phyloP scores from a whole-genome alignment of 1,284 basidiomycete genomes.

The Fomes fomentarius region DNA sequence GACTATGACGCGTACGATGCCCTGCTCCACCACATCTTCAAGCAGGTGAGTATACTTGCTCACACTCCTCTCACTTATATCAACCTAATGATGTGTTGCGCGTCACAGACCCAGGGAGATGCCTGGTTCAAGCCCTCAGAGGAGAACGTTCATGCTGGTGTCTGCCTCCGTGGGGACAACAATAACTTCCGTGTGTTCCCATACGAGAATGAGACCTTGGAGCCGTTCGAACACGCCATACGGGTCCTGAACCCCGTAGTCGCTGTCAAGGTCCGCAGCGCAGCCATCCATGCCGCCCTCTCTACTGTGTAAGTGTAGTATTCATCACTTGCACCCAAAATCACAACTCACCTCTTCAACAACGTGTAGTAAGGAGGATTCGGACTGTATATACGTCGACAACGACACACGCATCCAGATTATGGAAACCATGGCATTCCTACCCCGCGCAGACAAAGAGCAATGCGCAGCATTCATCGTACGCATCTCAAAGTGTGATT shows the following conservation, averaged over 20 bases:
- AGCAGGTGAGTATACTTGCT: constrained; percentile 37
- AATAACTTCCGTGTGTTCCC: constrained; percentile 70
- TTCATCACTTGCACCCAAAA: not conserved
- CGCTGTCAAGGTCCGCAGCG: constrained; percentile 78
- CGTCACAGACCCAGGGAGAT: constrained; percentile 63
- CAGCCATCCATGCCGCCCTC: constrained; percentile 80
- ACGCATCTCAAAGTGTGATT: constrained; percentile 26
- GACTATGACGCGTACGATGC: constrained; percentile 78
- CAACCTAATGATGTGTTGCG: not conserved
- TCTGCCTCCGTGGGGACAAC: constrained; percentile 66
- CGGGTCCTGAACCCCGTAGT: constrained; percentile 76
- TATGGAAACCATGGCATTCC: constrained; percentile 59
- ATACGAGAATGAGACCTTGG: constrained; percentile 61
- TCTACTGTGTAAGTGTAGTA: constrained; percentile 57
- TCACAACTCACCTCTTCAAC: not conserved
- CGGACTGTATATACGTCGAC: constrained; percentile 59
- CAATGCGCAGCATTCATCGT: constrained; percentile 86
- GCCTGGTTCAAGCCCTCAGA: constrained; percentile 79
- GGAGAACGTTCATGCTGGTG: constrained; percentile 70
- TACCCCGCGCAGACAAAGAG: constrained; percentile 77
- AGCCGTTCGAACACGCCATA: constrained; percentile 73
- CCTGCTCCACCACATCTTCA: constrained; percentile 67
- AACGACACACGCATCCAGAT: constrained; percentile 65
- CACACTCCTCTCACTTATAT: not conserved
- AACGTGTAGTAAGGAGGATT: constrained; percentile 49